Base-by-base conservation (phyloP, 2,329 filamentous ascomycete species). In the Pseudonectria foliicola region DNA sequence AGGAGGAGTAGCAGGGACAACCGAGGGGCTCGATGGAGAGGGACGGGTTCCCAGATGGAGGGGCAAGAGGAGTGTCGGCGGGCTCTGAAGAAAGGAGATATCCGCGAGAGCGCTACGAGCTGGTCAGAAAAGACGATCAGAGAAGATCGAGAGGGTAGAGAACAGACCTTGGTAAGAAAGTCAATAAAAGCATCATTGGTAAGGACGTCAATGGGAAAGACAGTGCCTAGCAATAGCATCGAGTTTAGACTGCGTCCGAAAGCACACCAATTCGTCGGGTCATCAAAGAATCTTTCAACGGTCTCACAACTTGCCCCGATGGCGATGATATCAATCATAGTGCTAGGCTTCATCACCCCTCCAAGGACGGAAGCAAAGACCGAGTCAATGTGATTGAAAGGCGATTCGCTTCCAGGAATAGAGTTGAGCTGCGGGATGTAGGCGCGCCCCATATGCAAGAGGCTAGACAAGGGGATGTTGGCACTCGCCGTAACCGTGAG, bases 1-100 rank as follows among this genome's bases (percentile, higher is more conserved):
- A 81, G 2, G 80, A 73, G n/a, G 81, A 80, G 57, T 82, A 82
- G 42, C 78, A 71, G 4, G 82, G 82, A 44, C 76, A 82, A 5
- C 82, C 81, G 28, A 73, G 64, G 10, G 57, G 45, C 0, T 65
- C 64, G 50, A 68, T 63, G 25, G 53, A 46, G 3, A 62, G 59
- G 11, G 55, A 45, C 0, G 59, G 53, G 45, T 73, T 75, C 8
- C 72, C 70, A 2, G 65, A 52, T 2, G 72, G 63, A 1, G 73
- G 71, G 0, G 71, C 62, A 6, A 86, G 56, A 2, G 71, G 69
- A 2, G 62, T 67, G 27, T 73, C 72, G 0, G 72, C 46, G 0
- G 73, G 68, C 4, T 73, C 62, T 0, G 59, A 34, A 11, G 72
- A 77, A n/a, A 70, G 48, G 7, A 75, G 50, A 52, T 84, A 88